Percentiles rank a stretch among this genome's conserved stretches.
These are phyloP conservation scores for Aspergillus persii DNA, from an alignment of 2,329 filamentous ascomycete genomes.

Conservation along the genomic window DNA sequence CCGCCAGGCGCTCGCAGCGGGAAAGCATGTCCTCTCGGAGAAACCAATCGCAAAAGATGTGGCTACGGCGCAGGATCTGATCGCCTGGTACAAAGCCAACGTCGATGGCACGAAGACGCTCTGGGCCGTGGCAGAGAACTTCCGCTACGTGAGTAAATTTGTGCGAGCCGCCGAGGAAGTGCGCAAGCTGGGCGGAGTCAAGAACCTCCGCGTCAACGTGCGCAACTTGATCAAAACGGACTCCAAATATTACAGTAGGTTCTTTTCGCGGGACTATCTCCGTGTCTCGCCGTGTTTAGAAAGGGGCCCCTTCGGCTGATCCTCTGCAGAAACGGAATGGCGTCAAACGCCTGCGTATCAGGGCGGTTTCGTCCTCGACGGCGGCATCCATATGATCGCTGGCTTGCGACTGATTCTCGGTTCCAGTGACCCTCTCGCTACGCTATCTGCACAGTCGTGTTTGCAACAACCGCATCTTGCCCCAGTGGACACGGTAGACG, in stretches of 20 bases:
- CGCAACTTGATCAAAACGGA: constrained; percentile 46
- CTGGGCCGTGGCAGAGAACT: constrained; percentile 58
- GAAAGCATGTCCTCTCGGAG: constrained; percentile 57
- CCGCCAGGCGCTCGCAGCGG: constrained; percentile 47
- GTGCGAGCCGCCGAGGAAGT: constrained; percentile 47
- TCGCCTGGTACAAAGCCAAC: constrained; percentile 51
- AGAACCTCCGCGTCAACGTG: constrained; percentile 51
- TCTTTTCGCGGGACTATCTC: not conserved
- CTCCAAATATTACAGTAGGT: constrained; percentile 53
- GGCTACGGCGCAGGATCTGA: constrained; percentile 48
- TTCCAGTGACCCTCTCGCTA: constrained; percentile 40
- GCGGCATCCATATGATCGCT: constrained; percentile 57
- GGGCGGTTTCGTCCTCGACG: constrained; percentile 60
- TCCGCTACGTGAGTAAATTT: constrained; percentile 52
- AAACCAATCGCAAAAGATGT: constrained; percentile 59
- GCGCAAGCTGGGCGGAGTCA: constrained; percentile 47
- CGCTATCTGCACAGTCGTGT: constrained; percentile 50
- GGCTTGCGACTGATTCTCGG: constrained; percentile 51
- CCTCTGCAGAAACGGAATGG: constrained; percentile 50
- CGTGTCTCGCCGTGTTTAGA: not conserved
- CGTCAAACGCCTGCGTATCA: constrained; percentile 57
- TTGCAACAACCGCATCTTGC: constrained; percentile 53
- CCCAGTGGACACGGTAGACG: constrained; percentile 58
- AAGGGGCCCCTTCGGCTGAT: not conserved
- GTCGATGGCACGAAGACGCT: constrained; percentile 39